Conservation (phyloP, 2,329 filamentous ascomycete genomes). For the Penicillium hordei region DNA sequence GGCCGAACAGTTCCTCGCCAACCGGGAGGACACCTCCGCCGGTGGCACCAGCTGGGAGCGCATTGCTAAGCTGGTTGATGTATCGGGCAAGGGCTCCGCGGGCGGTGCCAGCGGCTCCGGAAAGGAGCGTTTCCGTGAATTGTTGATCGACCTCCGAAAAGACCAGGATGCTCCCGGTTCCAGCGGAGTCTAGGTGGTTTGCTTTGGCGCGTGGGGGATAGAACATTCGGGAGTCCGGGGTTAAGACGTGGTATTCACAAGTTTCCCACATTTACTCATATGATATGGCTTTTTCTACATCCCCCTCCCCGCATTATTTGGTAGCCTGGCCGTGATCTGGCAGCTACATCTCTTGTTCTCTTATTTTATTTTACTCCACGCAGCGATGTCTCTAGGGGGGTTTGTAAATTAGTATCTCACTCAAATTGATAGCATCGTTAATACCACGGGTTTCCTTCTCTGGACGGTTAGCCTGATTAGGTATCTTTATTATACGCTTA, state of each 20-base stretch:
- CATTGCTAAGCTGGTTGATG: slow-evolving; percentile 94
- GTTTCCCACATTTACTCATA: slow-evolving; percentile 6
- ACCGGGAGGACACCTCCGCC: slow-evolving; percentile 85
- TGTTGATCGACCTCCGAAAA: slow-evolving; percentile 83
- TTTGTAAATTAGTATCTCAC: slow-evolving; percentile 29
- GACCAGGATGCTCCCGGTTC: slow-evolving; percentile 79
- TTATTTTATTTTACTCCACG: slow-evolving; percentile 22
- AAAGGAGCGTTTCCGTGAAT: slow-evolving; percentile 93
- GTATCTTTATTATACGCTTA: background rate
- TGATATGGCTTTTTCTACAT: slow-evolving; percentile 13
- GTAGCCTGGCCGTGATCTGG: background rate
- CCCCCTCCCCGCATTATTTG: slow-evolving; percentile 1
- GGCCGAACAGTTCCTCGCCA: slow-evolving; percentile 86
- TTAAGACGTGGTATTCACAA: slow-evolving; percentile 6
- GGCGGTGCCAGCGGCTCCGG: slow-evolving; percentile 86
- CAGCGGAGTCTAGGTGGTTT: slow-evolving; percentile 43
- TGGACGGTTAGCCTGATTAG: background rate
- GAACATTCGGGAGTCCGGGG: slow-evolving; percentile 4
- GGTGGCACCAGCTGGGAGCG: slow-evolving; percentile 98
- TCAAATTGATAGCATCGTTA: slow-evolving; percentile 27
- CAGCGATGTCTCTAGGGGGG: slow-evolving; percentile 23
- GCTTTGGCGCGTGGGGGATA: slow-evolving; percentile 1
- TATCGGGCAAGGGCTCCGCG: slow-evolving; percentile 87
- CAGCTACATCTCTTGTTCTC: slow-evolving; percentile 9
- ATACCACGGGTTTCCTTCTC: slow-evolving; percentile 18